These are phyloP conservation scores for Lagenidium giganteum DNA, from an alignment of 352 stramenopile genomes.

Conservation along the genomic window DNA sequence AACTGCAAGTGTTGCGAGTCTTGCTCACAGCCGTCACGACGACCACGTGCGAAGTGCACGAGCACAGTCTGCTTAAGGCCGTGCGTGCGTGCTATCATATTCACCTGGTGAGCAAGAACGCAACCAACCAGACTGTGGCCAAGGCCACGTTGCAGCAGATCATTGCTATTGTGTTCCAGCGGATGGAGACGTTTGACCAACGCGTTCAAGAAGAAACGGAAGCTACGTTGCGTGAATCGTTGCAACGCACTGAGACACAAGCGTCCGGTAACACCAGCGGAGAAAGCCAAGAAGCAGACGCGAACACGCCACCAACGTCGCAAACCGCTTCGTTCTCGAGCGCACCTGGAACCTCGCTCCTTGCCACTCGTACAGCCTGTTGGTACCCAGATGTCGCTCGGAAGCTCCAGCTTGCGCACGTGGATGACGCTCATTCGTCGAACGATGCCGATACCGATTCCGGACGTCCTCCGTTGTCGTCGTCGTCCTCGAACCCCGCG, in stretches of 20 bases:
- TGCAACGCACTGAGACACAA: constrained; percentile 20
- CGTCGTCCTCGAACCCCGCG: constrained; percentile 19
- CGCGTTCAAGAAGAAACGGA: constrained; percentile 68
- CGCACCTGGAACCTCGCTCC: neutral
- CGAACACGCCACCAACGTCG: constrained; percentile 1
- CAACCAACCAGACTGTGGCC: constrained; percentile 96
- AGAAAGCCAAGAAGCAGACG: neutral
- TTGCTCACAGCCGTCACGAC: constrained; percentile 90
- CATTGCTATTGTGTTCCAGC: constrained; percentile 93
- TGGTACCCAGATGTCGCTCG: constrained; percentile 47
- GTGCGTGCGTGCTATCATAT: constrained; percentile 97
- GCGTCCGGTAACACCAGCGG: constrained; percentile 6
- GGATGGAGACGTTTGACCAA: constrained; percentile 92
- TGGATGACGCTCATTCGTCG: neutral
- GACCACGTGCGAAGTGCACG: constrained; percentile 87
- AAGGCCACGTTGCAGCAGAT: constrained; percentile 98
- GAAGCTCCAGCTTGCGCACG: constrained; percentile 21
- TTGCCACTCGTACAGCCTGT: constrained; percentile 9
- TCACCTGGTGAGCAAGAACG: constrained; percentile 89
- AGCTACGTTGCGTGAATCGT: constrained; percentile 41
- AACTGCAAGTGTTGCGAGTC: constrained; percentile 92
- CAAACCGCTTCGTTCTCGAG: constrained; percentile 8
- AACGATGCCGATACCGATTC: neutral
- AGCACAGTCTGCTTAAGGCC: constrained; percentile 92
- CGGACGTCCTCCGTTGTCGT: constrained; percentile 1